A percentile compares a stretch with the other conserved stretches of the same genome.
These are phyloP conservation scores for Aspergillus pseudoterreus DNA, from an alignment of 2,329 filamentous ascomycete genomes.

Conservation along the genomic window DNA sequence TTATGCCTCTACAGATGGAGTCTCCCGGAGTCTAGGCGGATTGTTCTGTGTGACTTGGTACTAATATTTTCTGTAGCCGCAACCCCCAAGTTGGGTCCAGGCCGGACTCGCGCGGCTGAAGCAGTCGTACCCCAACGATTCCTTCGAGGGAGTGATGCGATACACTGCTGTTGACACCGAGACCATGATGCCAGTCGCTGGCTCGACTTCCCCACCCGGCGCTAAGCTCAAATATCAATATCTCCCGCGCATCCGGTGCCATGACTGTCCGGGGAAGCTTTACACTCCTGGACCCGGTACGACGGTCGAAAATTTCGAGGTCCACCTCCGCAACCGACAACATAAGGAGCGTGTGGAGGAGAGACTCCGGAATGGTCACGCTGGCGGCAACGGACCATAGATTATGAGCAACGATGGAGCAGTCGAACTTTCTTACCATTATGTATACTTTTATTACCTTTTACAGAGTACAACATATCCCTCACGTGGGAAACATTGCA, in stretches of 20 bases:
- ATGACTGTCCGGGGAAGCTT: conserved; percentile 87
- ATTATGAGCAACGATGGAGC: not conserved
- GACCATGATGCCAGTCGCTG: conserved; percentile 62
- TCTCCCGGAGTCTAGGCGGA: not conserved
- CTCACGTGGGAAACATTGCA: not conserved
- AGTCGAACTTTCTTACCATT: not conserved
- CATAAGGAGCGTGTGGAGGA: conserved; percentile 71
- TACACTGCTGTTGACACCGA: conserved; percentile 74
- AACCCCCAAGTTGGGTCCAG: conserved; percentile 81
- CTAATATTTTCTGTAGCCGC: conserved; percentile 55
- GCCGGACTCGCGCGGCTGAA: conserved; percentile 69
- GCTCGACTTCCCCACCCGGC: conserved; percentile 51
- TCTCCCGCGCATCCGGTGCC: conserved; percentile 83
- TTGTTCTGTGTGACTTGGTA: conserved; percentile 4
- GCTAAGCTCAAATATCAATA: conserved; percentile 71
- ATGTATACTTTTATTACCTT: conserved; percentile 11
- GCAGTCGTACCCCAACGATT: conserved; percentile 69
- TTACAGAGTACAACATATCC: not conserved
- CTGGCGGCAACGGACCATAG: conserved; percentile 10
- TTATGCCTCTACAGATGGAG: not conserved
- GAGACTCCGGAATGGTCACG: conserved; percentile 32
- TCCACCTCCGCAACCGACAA: conserved; percentile 79
- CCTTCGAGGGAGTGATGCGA: conserved; percentile 88
- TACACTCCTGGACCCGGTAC: conserved; percentile 86
- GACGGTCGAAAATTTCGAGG: conserved; percentile 86